Percentiles rank a stretch among this genome's conserved stretches.
Conservation (phyloP, 345 rosid genomes). For the Erysimum cheiranthoides region DNA sequence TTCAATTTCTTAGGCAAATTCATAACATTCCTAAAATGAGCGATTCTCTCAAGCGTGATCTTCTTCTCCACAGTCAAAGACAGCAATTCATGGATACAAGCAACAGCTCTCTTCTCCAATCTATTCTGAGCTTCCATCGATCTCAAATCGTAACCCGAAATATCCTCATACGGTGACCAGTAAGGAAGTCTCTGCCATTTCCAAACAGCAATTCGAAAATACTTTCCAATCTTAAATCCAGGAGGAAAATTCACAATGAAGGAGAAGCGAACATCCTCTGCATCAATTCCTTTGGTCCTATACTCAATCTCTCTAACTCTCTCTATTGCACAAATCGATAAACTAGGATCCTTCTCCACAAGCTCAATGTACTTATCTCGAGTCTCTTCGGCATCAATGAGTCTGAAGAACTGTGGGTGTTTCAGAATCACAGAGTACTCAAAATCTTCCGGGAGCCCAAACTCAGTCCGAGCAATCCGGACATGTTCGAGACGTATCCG, state of each 20-base stretch:
- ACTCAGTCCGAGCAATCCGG: constrained; percentile 75
- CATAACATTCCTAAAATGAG: constrained; percentile 85
- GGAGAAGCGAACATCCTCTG: constrained; percentile 86
- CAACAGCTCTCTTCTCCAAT: constrained; percentile 95
- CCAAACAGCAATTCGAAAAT: constrained; percentile 90
- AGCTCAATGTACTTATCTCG: constrained; percentile 85
- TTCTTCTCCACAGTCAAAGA: constrained; percentile 88
- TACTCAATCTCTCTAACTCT: constrained; percentile 86
- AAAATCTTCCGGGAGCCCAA: constrained; percentile 94
- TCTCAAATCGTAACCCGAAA: constrained; percentile 83
- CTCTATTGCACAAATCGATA: constrained; percentile 73
- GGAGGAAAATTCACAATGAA: constrained; percentile 89
- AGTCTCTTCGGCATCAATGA: constrained; percentile 73
- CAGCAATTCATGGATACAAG: constrained; percentile 83
- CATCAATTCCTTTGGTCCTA: constrained; percentile 76
- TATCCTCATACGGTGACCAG: constrained; percentile 94
- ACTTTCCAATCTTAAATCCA: constrained; percentile 92
- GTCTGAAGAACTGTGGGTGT: constrained; percentile 66
- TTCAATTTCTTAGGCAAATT: constrained; percentile 84
- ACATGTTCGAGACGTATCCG: constrained; percentile 82
- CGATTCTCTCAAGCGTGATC: constrained; percentile 87
- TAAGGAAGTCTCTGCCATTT: constrained; percentile 95
- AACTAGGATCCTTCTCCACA: constrained; percentile 62
- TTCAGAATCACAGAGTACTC: constrained; percentile 80
- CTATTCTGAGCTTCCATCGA: constrained; percentile 92